A percentile compares a stretch with the other conserved stretches of the same genome.
Conservation (phyloP, 805 yeast genomes). For the Myxozyma melibiosi region DNA sequence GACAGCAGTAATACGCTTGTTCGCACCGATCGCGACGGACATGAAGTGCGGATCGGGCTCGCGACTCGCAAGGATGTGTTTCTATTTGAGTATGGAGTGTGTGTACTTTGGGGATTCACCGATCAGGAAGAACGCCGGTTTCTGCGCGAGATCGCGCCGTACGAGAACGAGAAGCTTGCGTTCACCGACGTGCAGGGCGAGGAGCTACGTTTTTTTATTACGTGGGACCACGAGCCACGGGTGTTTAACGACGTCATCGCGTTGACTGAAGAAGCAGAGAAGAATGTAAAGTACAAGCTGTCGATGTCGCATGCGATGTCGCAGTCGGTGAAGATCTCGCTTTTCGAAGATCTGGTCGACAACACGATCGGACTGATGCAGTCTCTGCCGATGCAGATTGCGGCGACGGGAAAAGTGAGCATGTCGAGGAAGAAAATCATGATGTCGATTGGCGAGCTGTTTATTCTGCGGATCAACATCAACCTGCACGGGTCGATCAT, state of each 20-base stretch:
- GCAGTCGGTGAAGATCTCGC: constrained; percentile 90
- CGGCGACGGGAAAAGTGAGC: constrained; percentile 89
- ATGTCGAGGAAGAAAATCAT: constrained; percentile 93
- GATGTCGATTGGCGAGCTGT: constrained; percentile 96
- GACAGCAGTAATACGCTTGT: neutral
- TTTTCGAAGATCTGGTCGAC: constrained; percentile 94
- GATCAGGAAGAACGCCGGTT: constrained; percentile 81
- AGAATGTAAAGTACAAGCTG: constrained; percentile 86
- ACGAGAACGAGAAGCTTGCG: constrained; percentile 86
- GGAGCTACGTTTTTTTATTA: constrained; percentile 92
- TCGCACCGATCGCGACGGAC: constrained; percentile 54
- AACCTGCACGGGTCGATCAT: constrained; percentile 60
- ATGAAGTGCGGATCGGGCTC: constrained; percentile 85
- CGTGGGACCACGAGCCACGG: constrained; percentile 92
- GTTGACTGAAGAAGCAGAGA: constrained; percentile 84
- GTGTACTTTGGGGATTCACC: constrained; percentile 94
- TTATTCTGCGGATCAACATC: constrained; percentile 62
- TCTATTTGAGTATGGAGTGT: constrained; percentile 95
- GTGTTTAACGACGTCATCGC: constrained; percentile 90
- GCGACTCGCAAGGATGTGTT: constrained; percentile 71
- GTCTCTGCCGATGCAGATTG: constrained; percentile 95
- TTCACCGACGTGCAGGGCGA: constrained; percentile 91
- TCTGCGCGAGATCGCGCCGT: constrained; percentile 79
- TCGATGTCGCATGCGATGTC: constrained; percentile 95
- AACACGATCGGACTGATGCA: constrained; percentile 97